phyloP scores from a whole-genome alignment of 2,329 filamentous ascomycete species.

The Nannizzia gypsea region DNA sequence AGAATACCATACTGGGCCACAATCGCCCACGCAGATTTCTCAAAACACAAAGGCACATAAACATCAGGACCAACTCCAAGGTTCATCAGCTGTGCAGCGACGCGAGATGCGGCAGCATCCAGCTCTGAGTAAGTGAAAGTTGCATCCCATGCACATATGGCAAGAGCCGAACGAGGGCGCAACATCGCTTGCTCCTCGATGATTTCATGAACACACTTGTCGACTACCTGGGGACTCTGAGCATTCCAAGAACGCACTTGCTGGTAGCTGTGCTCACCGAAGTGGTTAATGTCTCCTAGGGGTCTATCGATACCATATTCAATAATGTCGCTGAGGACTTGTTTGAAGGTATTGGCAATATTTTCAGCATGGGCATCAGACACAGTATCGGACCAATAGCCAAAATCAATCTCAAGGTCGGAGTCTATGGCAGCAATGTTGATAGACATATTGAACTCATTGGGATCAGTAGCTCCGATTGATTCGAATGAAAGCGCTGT shows the following conservation, averaged over 20 bases:
- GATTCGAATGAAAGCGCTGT: conserved; percentile 14
- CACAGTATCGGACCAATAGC: conserved; percentile 23
- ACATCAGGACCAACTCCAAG: conserved; percentile 31
- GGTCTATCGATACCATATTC: conserved; percentile 8
- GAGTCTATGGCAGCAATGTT: conserved; percentile 12
- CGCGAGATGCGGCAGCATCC: conserved; percentile 27
- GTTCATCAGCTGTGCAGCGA: conserved; percentile 26
- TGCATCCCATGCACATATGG: conserved; percentile 19
- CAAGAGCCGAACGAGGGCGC: conserved; percentile 17
- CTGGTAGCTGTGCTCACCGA: conserved; percentile 22
- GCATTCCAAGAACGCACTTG: conserved; percentile 27
- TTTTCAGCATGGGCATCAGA: conserved; percentile 26
- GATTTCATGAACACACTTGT: conserved; percentile 27
- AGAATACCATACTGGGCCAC: conserved; percentile 32
- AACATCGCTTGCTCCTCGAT: conserved; percentile 29
- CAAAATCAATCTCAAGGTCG: conserved; percentile 10
- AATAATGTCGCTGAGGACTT: conserved; percentile 23
- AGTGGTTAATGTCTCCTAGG: conserved; percentile 23
- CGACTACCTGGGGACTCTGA: conserved; percentile 19
- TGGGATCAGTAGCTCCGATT: conserved; percentile 11
- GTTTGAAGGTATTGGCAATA: conserved; percentile 25
- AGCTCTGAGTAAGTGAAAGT: conserved; percentile 29
- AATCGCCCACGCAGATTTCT: conserved; percentile 35
- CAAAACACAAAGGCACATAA: conserved; percentile 32
- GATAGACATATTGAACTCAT: conserved; percentile 13